Evolutionary conservation across 2,329 filamentous ascomycete species (phyloP).

Genomic region (Stachybotrys chartarum): DNA sequence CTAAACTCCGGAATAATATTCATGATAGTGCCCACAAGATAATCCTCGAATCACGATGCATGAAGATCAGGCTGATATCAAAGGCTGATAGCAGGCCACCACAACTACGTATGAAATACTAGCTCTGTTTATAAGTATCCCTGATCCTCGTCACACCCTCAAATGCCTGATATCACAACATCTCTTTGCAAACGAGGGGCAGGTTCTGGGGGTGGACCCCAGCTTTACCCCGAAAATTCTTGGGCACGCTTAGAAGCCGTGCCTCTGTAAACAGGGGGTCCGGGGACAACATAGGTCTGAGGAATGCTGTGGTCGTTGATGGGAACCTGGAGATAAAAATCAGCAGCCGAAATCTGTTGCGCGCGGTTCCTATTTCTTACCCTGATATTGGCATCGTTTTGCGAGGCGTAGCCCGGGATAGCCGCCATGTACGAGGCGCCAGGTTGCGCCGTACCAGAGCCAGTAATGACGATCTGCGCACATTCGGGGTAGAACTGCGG

Average conservation of each 20-base stretch:
- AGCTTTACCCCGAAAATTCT: conserved; percentile 5
- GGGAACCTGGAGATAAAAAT: conserved; percentile 3
- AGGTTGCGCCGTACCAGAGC: conserved; percentile 36
- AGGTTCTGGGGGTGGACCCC: too few species aligned
- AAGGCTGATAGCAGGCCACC: too few species aligned
- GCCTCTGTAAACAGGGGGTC: conserved; percentile 9
- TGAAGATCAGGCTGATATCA: too few species aligned
- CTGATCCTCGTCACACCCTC: too few species aligned
- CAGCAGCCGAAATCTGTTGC: background rate
- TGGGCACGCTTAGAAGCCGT: conserved; percentile 6
- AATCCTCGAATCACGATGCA: too few species aligned
- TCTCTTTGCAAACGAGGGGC: too few species aligned
- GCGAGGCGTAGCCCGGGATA: conserved; percentile 36
- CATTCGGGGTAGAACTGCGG: conserved; percentile 51
- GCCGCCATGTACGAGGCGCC: conserved; percentile 31
- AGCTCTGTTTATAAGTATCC: too few species aligned
- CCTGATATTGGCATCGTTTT: conserved; percentile 40
- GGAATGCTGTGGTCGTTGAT: conserved; percentile 10
- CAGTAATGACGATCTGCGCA: conserved; percentile 43
- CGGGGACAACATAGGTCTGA: conserved; percentile 10
- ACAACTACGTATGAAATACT: too few species aligned
- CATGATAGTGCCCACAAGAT: too few species aligned
- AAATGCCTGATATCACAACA: too few species aligned
- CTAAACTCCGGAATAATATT: too few species aligned
- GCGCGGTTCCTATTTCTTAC: conserved; percentile 18